Base-by-base conservation (phyloP, 306 rosid species). In the Nissolia schottii region DNA sequence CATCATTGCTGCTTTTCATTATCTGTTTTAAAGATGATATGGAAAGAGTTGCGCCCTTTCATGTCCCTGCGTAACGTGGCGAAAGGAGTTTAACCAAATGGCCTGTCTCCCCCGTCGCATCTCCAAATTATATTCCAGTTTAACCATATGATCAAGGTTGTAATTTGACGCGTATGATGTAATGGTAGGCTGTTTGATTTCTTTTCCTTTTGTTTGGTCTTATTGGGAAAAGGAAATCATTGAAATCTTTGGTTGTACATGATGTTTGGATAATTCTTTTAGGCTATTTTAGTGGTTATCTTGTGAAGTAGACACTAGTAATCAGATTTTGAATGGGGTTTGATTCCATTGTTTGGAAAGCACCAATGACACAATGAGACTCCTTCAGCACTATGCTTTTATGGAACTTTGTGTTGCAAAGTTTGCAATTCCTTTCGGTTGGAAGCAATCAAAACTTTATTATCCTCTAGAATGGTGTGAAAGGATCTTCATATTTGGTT, bases 261-360 rank as follows among this genome's bases (percentile, higher is more conserved):
- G 90, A 85, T 83, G 85, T 82, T n/a, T 91, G 82, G 92, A 78
- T 74, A 66, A 87, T 87, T 88, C 91, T 86, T 85, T 82, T 93
- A 88, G 97, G 91, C 85, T 78, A 63, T 75, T 81, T n/a, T 76
- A 77, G 88, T 82, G 72, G 64, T 79, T n/a, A 81, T 83, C 77
- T 85, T 83, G 78, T 74, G 80, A 72, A 77, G 74, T 76, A 78
- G 85, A 73, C 56, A 64, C 70, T 23, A 48, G 19, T 73, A 74
- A n/a, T n/a, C n/a, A 76, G 68, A 72, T 82, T 84, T 74, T 87
- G 64, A 32, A 61, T 71, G 61, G 71, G 13, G 38, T 59, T 49
- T 70, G 66, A 19, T 58, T 54, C 62, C 31, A 34, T 46, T 27
- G 48, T 37, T 55, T n/a, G n/a, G 71, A 71, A 74, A 63, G 60